These are phyloP conservation scores for Ganoderma resinaceum DNA, from an alignment of 1,284 basidiomycete species.

Conservation along the genomic window DNA sequence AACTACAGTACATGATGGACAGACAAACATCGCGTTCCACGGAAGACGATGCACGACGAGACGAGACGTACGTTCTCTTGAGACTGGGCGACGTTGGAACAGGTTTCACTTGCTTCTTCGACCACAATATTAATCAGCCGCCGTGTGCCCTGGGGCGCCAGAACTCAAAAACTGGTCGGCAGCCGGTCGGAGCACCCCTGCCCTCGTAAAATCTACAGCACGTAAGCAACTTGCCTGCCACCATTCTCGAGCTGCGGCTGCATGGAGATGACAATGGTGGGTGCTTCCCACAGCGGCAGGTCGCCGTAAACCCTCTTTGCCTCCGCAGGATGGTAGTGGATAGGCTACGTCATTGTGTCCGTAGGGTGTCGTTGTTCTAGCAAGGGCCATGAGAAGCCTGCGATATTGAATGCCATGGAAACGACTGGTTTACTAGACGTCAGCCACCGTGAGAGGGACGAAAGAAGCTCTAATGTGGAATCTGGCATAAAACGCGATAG, in stretches of 20 bases:
- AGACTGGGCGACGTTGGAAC: background rate
- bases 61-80: background rate
- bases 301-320: background rate
- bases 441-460: background rate
- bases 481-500: background rate
- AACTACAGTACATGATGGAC: background rate
- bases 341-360: background rate
- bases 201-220: background rate
- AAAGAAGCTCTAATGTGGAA: background rate
- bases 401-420: background rate
- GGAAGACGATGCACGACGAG: background rate
- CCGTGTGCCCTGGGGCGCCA: background rate
- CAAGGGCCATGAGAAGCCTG: background rate
- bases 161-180: background rate
- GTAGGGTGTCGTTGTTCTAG: background rate
- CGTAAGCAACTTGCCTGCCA: background rate
- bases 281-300: background rate
- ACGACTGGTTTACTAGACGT: background rate
- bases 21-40: background rate
- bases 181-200: background rate
- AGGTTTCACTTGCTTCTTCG: background rate
- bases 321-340: background rate
- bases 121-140: background rate
- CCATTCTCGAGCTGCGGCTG: background rate
- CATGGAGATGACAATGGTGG: background rate